These are phyloP conservation scores for Fusarium sp. DNA, from an alignment of 2,329 filamentous ascomycete species.

Conservation along the genomic window DNA sequence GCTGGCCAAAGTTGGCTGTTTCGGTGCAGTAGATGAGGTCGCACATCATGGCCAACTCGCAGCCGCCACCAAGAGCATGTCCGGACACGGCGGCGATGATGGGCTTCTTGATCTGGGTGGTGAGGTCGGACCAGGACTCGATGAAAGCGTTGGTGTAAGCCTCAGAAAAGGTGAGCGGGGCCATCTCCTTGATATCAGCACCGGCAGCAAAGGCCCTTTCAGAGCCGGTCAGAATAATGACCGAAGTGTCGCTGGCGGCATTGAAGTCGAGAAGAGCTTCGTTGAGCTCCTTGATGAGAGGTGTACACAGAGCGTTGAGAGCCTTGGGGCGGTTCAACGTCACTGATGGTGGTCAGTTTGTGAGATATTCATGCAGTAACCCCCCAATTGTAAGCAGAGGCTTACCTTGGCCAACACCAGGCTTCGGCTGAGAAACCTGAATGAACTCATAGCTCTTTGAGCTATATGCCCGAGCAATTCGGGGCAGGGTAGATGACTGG, in stretches of 20 bases:
- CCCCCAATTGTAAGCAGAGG: neutral
- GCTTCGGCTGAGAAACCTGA: slow-evolving; percentile 82
- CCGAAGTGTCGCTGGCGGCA: slow-evolving; percentile 74
- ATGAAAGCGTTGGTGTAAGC: slow-evolving; percentile 95
- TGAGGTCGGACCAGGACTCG: slow-evolving; percentile 90
- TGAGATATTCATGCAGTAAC: neutral
- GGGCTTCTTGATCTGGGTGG: slow-evolving; percentile 89
- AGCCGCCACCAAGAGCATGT: slow-evolving; percentile 93
- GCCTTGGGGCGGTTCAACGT: slow-evolving; percentile 95
- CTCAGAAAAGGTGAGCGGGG: slow-evolving; percentile 85
- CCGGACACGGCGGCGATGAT: slow-evolving; percentile 95
- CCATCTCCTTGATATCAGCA: slow-evolving; percentile 99
- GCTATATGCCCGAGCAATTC: slow-evolving; percentile 65
- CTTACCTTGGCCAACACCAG: slow-evolving; percentile 90
- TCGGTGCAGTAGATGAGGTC: slow-evolving; percentile 93
- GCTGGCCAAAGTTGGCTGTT: slow-evolving; percentile 92
- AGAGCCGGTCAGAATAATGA: slow-evolving; percentile 89
- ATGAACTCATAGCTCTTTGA: slow-evolving; percentile 81
- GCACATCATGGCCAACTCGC: slow-evolving; percentile 97
- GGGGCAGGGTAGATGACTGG: slow-evolving; percentile 68
- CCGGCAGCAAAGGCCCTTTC: slow-evolving; percentile 93
- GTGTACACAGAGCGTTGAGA: slow-evolving; percentile 91
- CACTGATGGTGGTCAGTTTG: slow-evolving; percentile 65
- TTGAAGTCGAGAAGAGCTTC: slow-evolving; percentile 79
- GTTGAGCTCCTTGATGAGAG: slow-evolving; percentile 92